A percentile compares a stretch with the other conserved stretches of the same genome.
These are phyloP conservation scores for Manihot esculenta DNA, from an alignment of 441 rosid species.

Conservation along the genomic window DNA sequence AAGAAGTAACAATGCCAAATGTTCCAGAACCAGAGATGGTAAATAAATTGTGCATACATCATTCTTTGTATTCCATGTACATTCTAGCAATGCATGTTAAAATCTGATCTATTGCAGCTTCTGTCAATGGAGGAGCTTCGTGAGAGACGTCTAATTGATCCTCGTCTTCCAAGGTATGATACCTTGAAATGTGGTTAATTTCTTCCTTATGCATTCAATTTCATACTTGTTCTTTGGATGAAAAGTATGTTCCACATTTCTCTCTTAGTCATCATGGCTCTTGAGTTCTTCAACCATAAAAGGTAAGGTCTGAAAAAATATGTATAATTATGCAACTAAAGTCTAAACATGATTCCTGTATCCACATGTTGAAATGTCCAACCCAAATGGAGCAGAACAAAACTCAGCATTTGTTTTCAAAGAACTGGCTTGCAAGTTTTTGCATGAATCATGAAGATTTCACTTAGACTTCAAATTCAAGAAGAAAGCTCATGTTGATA, in stretches of 20 bases:
- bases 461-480: not conserved
- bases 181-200: not conserved
- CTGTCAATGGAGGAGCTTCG: conserved; percentile 79
- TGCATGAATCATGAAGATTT: not conserved
- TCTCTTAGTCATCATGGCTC: not conserved
- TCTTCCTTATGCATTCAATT: not conserved
- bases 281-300: not conserved
- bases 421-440: not conserved
- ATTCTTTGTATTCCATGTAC: conserved; percentile 4
- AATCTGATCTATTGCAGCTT: conserved; percentile 60
- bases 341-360: not conserved
- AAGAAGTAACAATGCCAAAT: conserved; percentile 58
- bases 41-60: conserved; percentile 24
- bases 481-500: not conserved
- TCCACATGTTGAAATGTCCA: not conserved
- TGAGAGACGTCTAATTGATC: conserved; percentile 77
- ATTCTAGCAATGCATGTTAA: conserved; percentile 21
- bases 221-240: not conserved
- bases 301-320: not conserved
- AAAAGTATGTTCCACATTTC: not conserved
- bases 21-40: conserved; percentile 83
- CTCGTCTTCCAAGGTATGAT: conserved; percentile 73
- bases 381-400: not conserved
- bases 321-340: not conserved
- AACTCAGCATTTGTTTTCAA: not conserved